These are phyloP conservation scores for Rhododendron ovatum DNA, from an alignment of 148 eudicot species.

Conservation along the genomic window DNA sequence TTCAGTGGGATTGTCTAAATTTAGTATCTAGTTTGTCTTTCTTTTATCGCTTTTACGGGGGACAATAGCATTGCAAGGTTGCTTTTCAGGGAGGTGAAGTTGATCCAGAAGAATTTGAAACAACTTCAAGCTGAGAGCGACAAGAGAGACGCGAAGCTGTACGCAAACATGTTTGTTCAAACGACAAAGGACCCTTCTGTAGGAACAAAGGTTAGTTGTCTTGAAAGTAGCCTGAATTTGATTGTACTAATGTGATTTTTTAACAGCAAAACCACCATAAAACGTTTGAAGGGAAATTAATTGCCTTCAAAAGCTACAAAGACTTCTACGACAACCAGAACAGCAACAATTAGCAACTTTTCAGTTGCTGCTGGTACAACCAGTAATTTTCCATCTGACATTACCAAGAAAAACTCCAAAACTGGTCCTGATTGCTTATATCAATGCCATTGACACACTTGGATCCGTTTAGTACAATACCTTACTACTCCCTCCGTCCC, in stretches of 20 bases:
- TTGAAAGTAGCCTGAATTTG: background rate
- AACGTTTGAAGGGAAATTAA: background rate
- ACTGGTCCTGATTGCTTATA: background rate
- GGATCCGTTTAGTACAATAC: background rate
- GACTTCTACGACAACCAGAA: background rate
- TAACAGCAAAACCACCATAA: background rate
- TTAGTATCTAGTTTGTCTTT: background rate
- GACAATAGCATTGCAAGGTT: background rate
- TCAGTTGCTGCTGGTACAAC: background rate
- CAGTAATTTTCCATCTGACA: background rate
- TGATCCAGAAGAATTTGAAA: conserved; percentile 40
- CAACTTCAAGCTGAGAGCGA: conserved; percentile 55
- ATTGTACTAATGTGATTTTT: background rate
- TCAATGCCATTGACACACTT: background rate
- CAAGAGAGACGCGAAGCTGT: conserved; percentile 54
- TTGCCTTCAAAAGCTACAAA: conserved; percentile 5
- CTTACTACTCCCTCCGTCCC: too few species aligned
- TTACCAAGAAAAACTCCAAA: background rate
- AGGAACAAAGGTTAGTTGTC: conserved; percentile 30
- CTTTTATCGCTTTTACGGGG: background rate
- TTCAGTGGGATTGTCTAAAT: background rate
- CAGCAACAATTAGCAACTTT: background rate
- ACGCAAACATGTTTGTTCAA: conserved; percentile 47
- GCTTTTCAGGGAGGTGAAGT: conserved; percentile 53
- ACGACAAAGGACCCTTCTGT: conserved; percentile 29